Conservation (phyloP, 768 basidiomycete genomes). For the Tricholoma bakamatsutake region DNA sequence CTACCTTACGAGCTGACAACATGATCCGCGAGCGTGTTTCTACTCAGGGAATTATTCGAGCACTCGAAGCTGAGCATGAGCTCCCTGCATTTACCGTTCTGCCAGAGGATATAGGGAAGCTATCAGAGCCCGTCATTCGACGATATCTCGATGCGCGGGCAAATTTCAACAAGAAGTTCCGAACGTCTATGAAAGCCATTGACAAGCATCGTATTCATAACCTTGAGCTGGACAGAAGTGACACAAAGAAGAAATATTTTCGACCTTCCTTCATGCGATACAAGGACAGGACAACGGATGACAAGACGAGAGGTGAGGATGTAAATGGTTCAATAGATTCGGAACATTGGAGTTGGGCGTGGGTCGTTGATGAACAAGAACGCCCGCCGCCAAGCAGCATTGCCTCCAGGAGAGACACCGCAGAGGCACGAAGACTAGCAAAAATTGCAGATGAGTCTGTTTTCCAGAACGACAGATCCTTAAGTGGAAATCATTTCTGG, state of each 20-base stretch:
- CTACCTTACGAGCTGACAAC: conserved; percentile 34
- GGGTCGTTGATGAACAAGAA: conserved; percentile 78
- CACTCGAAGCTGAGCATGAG: conserved; percentile 67
- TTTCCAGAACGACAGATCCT: conserved; percentile 46
- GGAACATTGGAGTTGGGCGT: conserved; percentile 74
- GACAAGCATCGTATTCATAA: conserved; percentile 65
- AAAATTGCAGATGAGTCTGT: conserved; percentile 66
- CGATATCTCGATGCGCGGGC: conserved; percentile 67
- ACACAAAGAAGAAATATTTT: conserved; percentile 49
- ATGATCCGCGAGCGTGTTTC: conserved; percentile 94
- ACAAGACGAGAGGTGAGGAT: conserved; percentile 13
- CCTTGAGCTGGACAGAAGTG: conserved; percentile 56
- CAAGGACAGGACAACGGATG: conserved; percentile 3
- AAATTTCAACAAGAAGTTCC: conserved; percentile 64
- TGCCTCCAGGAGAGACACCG: conserved; percentile 82
- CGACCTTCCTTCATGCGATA: conserved; percentile 30
- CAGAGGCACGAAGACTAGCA: conserved; percentile 68
- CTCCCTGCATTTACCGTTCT: conserved; percentile 64
- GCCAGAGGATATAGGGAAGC: conserved; percentile 57
- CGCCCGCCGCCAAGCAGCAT: conserved; percentile 89
- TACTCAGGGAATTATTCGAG: conserved; percentile 73
- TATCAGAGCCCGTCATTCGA: conserved; percentile 69
- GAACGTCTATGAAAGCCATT: conserved; percentile 46
- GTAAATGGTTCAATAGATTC: conserved; percentile 39
- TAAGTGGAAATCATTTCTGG: conserved; percentile 75